These are phyloP conservation scores for Capsicum baccatum DNA, from an alignment of 257 asterid species.

Conservation along the genomic window DNA sequence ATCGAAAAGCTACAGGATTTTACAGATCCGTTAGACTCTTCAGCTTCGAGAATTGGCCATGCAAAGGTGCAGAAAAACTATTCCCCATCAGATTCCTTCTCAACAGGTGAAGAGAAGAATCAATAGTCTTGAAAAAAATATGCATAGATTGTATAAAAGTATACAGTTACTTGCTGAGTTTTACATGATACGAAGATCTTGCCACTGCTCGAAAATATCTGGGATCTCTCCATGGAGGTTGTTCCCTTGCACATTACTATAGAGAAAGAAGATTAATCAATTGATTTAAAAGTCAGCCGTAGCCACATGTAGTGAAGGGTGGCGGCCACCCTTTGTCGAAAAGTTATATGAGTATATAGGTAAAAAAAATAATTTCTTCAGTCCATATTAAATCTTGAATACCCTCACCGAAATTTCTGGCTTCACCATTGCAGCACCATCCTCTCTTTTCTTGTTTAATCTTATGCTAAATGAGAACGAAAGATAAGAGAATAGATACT, in stretches of 20 bases:
- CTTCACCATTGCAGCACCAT: no score
- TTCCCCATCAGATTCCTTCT: conserved; percentile 26
- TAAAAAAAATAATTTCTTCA: no score
- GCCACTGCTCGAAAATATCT: neutral
- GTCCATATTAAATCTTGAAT: no score
- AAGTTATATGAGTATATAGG: no score
- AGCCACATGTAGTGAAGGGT: no score
- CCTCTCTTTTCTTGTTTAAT: neutral
- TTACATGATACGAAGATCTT: neutral
- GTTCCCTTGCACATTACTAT: conserved; percentile 18
- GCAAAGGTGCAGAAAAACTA: neutral
- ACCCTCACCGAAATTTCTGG: no score
- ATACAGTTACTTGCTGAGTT: neutral
- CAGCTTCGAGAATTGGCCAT: neutral
- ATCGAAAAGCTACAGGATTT: neutral
- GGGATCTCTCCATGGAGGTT: neutral
- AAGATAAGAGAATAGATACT: neutral
- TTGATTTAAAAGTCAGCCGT: neutral
- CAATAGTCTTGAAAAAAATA: neutral
- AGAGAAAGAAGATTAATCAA: conserved; percentile 3
- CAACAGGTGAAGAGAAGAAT: neutral
- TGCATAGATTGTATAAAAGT: neutral
- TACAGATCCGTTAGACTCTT: neutral
- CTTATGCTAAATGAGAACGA: neutral
- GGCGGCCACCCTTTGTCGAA: no score